Percentiles rank a stretch among this genome's conserved stretches.
These are phyloP conservation scores for Tubosaeta sp. DNA, from an alignment of 768 basidiomycete genomes.

Conservation along the genomic window DNA sequence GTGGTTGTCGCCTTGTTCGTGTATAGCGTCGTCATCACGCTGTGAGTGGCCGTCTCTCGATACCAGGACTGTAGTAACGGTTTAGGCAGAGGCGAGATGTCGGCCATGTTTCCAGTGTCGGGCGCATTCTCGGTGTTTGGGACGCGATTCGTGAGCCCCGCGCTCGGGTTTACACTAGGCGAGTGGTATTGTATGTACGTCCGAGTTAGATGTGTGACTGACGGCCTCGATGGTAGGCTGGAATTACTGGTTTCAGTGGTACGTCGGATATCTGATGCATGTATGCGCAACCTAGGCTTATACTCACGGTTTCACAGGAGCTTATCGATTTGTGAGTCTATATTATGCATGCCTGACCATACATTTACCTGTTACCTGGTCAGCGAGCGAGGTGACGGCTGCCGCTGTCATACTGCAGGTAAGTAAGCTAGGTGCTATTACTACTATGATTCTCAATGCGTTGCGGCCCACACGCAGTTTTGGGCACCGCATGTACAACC, in stretches of 20 bases:
- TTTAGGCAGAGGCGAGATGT: constrained; percentile 54
- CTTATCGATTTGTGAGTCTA: constrained; percentile 35
- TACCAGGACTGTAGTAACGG: too few species aligned
- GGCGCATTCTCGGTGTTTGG: constrained; percentile 60
- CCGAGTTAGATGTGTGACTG: background rate
- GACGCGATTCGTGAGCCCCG: constrained; percentile 54
- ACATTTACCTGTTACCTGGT: constrained; percentile 2
- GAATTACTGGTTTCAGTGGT: constrained; percentile 57
- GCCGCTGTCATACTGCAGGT: constrained; percentile 51
- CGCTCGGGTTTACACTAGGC: constrained; percentile 58
- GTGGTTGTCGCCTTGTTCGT: constrained; percentile 56
- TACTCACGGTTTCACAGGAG: constrained; percentile 22
- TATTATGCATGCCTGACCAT: background rate
- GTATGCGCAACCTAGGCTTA: background rate
- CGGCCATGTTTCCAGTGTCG: constrained; percentile 57
- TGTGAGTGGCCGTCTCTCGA: constrained; percentile 40
- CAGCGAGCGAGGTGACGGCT: constrained; percentile 56
- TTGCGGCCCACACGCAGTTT: constrained; percentile 22
- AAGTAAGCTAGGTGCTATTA: too few species aligned
- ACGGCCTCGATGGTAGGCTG: constrained; percentile 36
- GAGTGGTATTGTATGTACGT: too few species aligned
- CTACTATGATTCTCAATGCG: too few species aligned
- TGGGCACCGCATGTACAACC: constrained; percentile 46
- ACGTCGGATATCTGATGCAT: background rate
- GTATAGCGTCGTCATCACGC: constrained; percentile 56